Percentiles rank a stretch among this genome's conserved stretches.
phyloP scores from a whole-genome alignment of 2,329 filamentous ascomycete genomes.

The Calonectria leucothoes region DNA sequence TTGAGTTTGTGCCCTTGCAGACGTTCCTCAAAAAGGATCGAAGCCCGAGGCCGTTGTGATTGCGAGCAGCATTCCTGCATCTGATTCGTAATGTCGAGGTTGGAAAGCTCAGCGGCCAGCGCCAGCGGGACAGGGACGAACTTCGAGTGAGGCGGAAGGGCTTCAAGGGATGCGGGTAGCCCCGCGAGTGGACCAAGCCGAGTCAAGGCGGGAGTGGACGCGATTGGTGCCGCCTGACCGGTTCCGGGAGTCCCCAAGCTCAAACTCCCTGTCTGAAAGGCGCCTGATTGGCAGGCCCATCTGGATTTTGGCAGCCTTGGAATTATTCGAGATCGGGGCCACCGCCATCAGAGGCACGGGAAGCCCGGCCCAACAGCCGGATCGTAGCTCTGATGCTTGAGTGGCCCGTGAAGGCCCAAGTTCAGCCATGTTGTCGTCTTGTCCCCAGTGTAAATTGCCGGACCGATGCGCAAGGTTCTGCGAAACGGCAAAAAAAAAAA shows the following conservation, averaged over 20 bases:
- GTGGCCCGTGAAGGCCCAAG: not conserved
- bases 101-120: conserved; percentile 7
- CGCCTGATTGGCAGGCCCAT: conserved; percentile 39
- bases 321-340: conserved; percentile 27
- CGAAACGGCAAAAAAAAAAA: conserved; percentile 22
- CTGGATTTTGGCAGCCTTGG: conserved; percentile 29
- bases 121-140: conserved; percentile 26
- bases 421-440: not conserved
- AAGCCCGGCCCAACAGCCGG: not conserved
- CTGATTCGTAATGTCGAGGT: conserved; percentile 3
- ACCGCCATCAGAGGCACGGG: conserved; percentile 16
- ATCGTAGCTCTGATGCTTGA: conserved; percentile 4
- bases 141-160: conserved; percentile 41
- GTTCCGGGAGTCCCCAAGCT: conserved; percentile 37
- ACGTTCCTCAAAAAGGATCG: not conserved
- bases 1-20: not conserved
- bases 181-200: conserved; percentile 39
- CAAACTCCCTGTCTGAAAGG: conserved; percentile 31
- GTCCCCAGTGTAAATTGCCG: conserved; percentile 16
- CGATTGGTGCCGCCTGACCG: conserved; percentile 45
- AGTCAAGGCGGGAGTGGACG: conserved; percentile 42
- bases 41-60: conserved; percentile 2
- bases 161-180: conserved; percentile 44
- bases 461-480: conserved; percentile 36
- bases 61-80: not conserved